Conservation (phyloP, 2,329 filamentous ascomycete species). For the Colletotrichum sp. region DNA sequence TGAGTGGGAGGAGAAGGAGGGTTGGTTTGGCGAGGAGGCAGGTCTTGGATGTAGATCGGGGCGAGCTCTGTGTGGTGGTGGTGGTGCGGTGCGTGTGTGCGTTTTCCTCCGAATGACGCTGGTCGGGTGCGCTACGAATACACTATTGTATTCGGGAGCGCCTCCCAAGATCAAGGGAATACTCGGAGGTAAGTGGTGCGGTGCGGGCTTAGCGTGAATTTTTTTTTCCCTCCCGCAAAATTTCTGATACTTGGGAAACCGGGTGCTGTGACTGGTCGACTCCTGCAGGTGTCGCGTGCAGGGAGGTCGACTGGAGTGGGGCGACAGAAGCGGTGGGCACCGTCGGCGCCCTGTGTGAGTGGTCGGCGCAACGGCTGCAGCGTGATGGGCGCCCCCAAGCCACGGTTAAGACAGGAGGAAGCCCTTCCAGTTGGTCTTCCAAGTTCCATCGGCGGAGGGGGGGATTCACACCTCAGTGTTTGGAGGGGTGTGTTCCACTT, state of each 20-base stretch:
- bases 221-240: conserved; percentile 13
- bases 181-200: conserved; percentile 17
- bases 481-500: neutral
- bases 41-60: neutral
- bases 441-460: neutral
- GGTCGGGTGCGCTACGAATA: conserved; percentile 2
- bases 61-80: neutral
- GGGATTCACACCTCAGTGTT: neutral
- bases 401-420: neutral
- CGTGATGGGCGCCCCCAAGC: conserved; percentile 13
- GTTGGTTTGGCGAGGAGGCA: neutral
- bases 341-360: neutral
- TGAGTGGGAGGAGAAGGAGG: neutral
- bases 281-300: conserved; percentile 16
- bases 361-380: conserved; percentile 6
- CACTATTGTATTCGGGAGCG: neutral
- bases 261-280: conserved; percentile 4
- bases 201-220: conserved; percentile 19
- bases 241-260: conserved; percentile 1
- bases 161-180: neutral
- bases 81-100: neutral
- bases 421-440: neutral
- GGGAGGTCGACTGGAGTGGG: neutral
- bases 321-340: neutral
- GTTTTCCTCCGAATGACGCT: conserved; percentile 22